Percentiles rank a stretch among this genome's conserved stretches.
Evolutionary conservation across 768 basidiomycete species (phyloP).

Genomic region (Lactifluus subvellereus): DNA sequence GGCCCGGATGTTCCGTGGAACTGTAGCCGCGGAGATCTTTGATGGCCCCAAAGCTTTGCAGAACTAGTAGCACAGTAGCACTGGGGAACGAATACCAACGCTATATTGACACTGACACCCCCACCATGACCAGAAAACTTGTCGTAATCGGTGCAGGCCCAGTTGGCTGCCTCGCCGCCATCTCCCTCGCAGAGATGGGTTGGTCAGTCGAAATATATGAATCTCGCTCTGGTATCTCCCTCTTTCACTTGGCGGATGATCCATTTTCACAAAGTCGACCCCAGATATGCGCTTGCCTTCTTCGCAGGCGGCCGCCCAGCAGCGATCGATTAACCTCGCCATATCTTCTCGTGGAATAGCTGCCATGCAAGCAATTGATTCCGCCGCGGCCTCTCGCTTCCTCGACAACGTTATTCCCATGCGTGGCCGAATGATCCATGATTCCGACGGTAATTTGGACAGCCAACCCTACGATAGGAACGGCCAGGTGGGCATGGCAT

Average conservation of each 20-base stretch:
- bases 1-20: not conserved
- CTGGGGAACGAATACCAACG: too few species aligned
- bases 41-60: not conserved
- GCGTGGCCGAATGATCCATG: conserved; percentile 94
- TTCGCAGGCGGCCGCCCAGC: conserved; percentile 57
- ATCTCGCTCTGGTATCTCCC: conserved; percentile 58
- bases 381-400: conserved; percentile 60
- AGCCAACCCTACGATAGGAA: conserved; percentile 86
- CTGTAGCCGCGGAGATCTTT: not conserved
- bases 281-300: conserved; percentile 71
- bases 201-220: conserved; percentile 83
- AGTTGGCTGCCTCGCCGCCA: conserved; percentile 87
- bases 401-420: conserved; percentile 83
- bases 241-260: conserved; percentile 3
- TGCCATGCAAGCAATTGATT: conserved; percentile 78
- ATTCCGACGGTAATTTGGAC: conserved; percentile 58
- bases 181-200: conserved; percentile 79
- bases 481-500: conserved; percentile 60
- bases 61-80: too few species aligned
- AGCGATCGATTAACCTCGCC: conserved; percentile 93
- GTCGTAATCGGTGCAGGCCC: conserved; percentile 85
- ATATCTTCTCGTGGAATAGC: conserved; percentile 91
- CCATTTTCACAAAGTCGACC: not conserved
- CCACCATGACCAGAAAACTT: conserved; percentile 34
- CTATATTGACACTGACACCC: not conserved